phyloP scores from a whole-genome alignment of 2,329 filamentous ascomycete species.

The Apiospora pterosperma region DNA sequence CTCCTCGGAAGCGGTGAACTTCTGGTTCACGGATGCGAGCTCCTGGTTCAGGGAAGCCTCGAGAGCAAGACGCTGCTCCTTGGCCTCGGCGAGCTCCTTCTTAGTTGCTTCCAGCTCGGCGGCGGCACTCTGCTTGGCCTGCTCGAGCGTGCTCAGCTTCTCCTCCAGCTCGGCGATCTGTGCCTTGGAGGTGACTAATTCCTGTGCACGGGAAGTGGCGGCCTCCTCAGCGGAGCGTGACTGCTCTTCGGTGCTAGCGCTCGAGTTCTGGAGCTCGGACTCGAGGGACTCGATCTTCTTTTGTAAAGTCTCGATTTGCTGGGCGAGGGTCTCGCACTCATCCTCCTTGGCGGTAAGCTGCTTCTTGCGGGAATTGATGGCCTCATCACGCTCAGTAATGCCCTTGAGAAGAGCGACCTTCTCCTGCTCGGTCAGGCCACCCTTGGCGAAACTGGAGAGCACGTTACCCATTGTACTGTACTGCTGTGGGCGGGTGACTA shows the following conservation, averaged over 20 bases:
- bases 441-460: slow-evolving; percentile 35
- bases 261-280: slow-evolving; percentile 28
- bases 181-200: slow-evolving; percentile 1
- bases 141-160: slow-evolving; percentile 9
- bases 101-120: slow-evolving; percentile 25
- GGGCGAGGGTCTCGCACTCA: slow-evolving; percentile 28
- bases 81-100: slow-evolving; percentile 13
- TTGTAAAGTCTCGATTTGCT: slow-evolving; percentile 35
- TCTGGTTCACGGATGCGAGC: slow-evolving; percentile 17
- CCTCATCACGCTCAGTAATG: slow-evolving; percentile 35
- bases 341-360: slow-evolving; percentile 36
- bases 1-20: slow-evolving; percentile 20
- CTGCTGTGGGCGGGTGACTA: not conserved
- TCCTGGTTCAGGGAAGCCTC: slow-evolving; percentile 16
- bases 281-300: slow-evolving; percentile 33
- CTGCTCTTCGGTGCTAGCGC: slow-evolving; percentile 21
- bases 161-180: slow-evolving; percentile 17
- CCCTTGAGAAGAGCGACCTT: slow-evolving; percentile 32
- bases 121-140: slow-evolving; percentile 24
- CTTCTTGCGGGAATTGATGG: slow-evolving; percentile 28
- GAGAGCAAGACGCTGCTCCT: slow-evolving; percentile 12
- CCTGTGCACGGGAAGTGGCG: slow-evolving; percentile 14
- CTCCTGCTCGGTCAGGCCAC: slow-evolving; percentile 31
- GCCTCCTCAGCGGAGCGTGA: slow-evolving; percentile 17
- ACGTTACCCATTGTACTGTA: slow-evolving; percentile 34